Conservation (phyloP, 192 early-diverging fungal species). For the Backusella sp. region DNA sequence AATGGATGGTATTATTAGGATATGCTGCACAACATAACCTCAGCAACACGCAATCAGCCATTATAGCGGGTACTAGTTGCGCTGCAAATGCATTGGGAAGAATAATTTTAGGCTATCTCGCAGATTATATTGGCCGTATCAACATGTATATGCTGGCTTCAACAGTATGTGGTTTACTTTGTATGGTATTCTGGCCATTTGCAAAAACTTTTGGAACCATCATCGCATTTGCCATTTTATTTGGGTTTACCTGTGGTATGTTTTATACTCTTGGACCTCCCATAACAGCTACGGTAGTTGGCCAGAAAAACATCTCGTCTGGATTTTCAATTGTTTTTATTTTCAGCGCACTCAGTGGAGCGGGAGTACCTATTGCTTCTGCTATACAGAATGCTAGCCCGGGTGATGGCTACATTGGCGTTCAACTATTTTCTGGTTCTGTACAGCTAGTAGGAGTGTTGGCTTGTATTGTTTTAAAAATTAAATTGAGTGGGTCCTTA, state of each 20-base stretch:
- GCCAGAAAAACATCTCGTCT: conserved; percentile 18
- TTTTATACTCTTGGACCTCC: conserved; percentile 29
- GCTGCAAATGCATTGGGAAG: conserved; percentile 27
- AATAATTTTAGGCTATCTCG: conserved; percentile 16
- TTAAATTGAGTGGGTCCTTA: conserved; percentile 11
- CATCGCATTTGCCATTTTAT: conserved; percentile 22
- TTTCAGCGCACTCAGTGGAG: not conserved
- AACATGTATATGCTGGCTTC: conserved; percentile 24
- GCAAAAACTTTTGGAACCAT: conserved; percentile 18
- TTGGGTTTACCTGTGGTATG: conserved; percentile 22
- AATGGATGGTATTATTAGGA: not conserved
- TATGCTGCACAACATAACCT: conserved; percentile 14
- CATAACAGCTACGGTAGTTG: conserved; percentile 28
- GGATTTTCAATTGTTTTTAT: conserved; percentile 19
- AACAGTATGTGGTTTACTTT: conserved; percentile 13
- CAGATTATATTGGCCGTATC: conserved; percentile 31
- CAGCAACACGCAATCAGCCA: not conserved
- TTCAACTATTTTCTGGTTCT: conserved; percentile 23
- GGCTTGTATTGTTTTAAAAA: conserved; percentile 10
- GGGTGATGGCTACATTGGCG: conserved; percentile 13
- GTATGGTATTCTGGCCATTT: conserved; percentile 23
- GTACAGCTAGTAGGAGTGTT: conserved; percentile 7
- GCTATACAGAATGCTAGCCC: conserved; percentile 11
- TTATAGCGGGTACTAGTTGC: conserved; percentile 8
- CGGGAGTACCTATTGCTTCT: conserved; percentile 21